These are phyloP conservation scores for Hypoxylon cercidicola DNA, from an alignment of 495 filamentous ascomycete genomes.

Conservation along the genomic window DNA sequence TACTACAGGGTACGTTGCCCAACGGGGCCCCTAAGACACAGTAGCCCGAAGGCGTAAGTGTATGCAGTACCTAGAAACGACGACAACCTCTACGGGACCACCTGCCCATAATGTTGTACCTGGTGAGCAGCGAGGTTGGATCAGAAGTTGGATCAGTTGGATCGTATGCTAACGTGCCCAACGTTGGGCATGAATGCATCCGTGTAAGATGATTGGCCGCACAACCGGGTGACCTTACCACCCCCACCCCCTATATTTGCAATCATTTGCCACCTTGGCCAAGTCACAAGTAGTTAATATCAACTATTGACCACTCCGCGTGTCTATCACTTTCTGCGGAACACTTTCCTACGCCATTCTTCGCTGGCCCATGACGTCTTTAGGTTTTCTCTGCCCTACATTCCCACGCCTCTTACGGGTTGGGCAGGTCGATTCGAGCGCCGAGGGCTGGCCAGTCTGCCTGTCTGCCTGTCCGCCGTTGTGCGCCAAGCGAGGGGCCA, in stretches of 20 bases:
- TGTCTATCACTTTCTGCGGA: conserved; percentile 25
- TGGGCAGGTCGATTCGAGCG: too few species aligned
- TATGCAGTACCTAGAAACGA: not conserved
- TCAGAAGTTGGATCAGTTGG: conserved; percentile 20
- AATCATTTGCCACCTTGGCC: conserved; percentile 33
- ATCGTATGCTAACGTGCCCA: conserved; percentile 35
- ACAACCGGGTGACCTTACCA: conserved; percentile 16
- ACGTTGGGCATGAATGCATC: conserved; percentile 39
- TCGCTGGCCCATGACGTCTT: conserved; percentile 41
- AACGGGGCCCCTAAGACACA: conserved; percentile 32
- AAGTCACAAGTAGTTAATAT: conserved; percentile 32
- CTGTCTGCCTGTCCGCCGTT: not conserved
- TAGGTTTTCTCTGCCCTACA: conserved; percentile 42
- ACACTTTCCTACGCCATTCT: conserved; percentile 33
- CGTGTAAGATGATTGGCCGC: conserved; percentile 40
- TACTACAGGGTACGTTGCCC: conserved; percentile 39
- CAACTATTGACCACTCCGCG: conserved; percentile 34
- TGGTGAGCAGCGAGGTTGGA: conserved; percentile 21
- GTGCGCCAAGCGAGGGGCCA: conserved; percentile 34
- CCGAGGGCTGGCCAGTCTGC: too few species aligned
- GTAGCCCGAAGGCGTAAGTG: conserved; percentile 26
- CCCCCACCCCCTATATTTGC: conserved; percentile 25
- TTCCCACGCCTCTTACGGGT: conserved; percentile 4
- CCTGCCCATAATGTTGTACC: conserved; percentile 34
- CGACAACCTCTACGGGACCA: conserved; percentile 16